A percentile compares a stretch with the other conserved stretches of the same genome.
Conservation (phyloP, 2,329 filamentous ascomycete genomes). For the Fusarium sulawesiense region DNA sequence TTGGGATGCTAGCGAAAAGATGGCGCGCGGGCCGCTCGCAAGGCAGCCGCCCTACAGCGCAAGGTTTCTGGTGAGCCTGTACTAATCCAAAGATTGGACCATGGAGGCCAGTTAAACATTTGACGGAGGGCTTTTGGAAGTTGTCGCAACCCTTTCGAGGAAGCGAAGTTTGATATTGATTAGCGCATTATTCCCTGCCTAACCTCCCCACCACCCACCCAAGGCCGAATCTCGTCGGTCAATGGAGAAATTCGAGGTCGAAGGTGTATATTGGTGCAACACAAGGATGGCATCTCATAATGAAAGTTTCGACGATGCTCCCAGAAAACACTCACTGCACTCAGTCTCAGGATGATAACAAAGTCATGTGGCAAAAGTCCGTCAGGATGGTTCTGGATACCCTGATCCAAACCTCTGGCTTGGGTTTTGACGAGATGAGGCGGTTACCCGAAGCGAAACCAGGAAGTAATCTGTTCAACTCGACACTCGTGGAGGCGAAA, state of each 20-base stretch:
- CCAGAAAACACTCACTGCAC: not conserved
- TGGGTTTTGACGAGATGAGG: conserved; percentile 28
- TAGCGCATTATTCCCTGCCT: conserved; percentile 27
- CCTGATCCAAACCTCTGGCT: conserved; percentile 17
- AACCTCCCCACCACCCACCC: conserved; percentile 25
- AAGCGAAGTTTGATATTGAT: conserved; percentile 26
- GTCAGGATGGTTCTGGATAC: not conserved
- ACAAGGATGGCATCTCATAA: not conserved
- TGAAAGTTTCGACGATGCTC: not conserved
- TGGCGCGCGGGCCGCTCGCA: conserved; percentile 40
- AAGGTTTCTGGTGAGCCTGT: conserved; percentile 27
- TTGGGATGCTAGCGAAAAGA: conserved; percentile 36
- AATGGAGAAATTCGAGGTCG: not conserved
- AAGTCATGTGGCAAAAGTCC: not conserved
- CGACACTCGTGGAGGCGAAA: conserved; percentile 32
- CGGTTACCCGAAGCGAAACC: conserved; percentile 33
- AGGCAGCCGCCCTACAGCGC: conserved; percentile 34
- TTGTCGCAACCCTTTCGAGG: conserved; percentile 25
- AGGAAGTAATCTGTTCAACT: conserved; percentile 32
- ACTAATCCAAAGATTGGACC: conserved; percentile 21
- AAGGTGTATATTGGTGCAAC: not conserved
- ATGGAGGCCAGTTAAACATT: conserved; percentile 4
- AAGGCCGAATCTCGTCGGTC: conserved; percentile 33
- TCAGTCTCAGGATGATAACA: not conserved
- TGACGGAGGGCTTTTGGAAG: conserved; percentile 7